A percentile compares a stretch with the other conserved stretches of the same genome.
Conservation (phyloP, 108 stramenopile genomes). For the Nitzschia inconspicua region DNA sequence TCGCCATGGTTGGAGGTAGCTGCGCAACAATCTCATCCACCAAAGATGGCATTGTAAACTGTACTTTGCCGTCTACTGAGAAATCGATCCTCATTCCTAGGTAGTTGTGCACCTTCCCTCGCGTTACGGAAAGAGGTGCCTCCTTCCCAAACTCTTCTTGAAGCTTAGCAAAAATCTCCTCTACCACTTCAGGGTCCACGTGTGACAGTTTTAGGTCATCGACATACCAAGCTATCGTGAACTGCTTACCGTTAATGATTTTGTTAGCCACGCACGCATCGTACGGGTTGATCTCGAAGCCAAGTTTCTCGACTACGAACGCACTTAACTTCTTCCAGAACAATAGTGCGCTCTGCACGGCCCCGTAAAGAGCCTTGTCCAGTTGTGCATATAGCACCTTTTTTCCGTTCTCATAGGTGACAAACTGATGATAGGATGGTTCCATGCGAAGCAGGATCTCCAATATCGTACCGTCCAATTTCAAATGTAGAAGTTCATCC, state of each 20-base stretch:
- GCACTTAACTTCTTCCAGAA: constrained; percentile 21
- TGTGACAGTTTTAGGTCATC: constrained; percentile 40
- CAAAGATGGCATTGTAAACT: constrained; percentile 16
- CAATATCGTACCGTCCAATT: constrained; percentile 7
- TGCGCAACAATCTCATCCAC: constrained; percentile 8
- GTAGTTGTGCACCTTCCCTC: constrained; percentile 42
- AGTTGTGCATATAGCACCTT: too few species aligned
- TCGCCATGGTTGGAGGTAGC: background rate
- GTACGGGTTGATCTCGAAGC: constrained; percentile 40
- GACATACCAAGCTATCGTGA: constrained; percentile 22
- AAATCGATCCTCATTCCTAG: constrained; percentile 38
- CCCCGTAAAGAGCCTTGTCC: constrained; percentile 45
- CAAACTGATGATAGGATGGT: background rate
- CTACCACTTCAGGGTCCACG: constrained; percentile 14
- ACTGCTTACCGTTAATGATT: constrained; percentile 23
- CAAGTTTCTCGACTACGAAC: background rate
- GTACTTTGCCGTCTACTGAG: constrained; percentile 11
- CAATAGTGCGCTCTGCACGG: constrained; percentile 28
- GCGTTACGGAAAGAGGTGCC: constrained; percentile 10
- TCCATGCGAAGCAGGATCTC: constrained; percentile 2
- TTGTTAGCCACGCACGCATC: constrained; percentile 42
- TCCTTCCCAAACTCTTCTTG: constrained; percentile 12
- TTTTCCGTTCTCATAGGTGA: too few species aligned
- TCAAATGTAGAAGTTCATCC: constrained; percentile 22
- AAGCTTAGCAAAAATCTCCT: background rate